Percentiles rank a stretch among this genome's conserved stretches.
phyloP scores from a whole-genome alignment of 345 rosid genomes.

The Adansonia digitata region DNA sequence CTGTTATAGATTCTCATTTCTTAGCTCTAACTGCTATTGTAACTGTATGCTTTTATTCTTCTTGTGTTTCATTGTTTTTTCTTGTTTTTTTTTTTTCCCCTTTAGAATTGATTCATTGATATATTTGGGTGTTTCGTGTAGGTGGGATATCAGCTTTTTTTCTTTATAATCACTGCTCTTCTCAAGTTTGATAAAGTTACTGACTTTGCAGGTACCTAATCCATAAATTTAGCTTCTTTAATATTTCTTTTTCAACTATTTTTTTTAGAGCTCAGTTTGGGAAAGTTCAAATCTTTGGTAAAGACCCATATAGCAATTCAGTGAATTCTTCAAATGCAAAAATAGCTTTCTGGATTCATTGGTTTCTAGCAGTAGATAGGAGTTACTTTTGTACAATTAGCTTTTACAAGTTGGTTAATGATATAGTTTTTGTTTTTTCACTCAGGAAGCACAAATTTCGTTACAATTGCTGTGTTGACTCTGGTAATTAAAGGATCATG shows the following conservation, averaged over 20 bases:
- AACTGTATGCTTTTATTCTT: conserved; percentile 29
- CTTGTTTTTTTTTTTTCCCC: neutral
- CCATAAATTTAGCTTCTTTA: neutral
- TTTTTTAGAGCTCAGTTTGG: neutral
- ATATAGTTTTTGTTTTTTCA: neutral
- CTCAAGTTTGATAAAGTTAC: conserved; percentile 88
- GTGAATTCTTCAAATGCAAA: neutral
- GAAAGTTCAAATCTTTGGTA: neutral
- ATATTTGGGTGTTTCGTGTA: conserved; percentile 19
- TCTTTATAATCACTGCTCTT: conserved; percentile 76
- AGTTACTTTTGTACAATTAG: neutral
- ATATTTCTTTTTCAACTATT: neutral
- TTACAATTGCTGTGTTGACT: conserved; percentile 72
- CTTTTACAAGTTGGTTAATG: neutral
- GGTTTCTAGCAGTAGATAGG: neutral
- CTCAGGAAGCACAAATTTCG: conserved; percentile 87
- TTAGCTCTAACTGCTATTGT: conserved; percentile 64
- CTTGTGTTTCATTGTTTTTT: neutral
- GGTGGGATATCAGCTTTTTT: conserved; percentile 72
- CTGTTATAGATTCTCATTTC: conserved; percentile 76
- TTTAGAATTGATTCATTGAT: neutral
- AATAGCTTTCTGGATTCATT: neutral
- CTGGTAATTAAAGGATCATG: conserved; percentile 69
- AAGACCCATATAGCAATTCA: neutral
- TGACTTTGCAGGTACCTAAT: conserved; percentile 74